phyloP scores from a whole-genome alignment of 2,329 filamentous ascomycete species.

The Teratosphaeria pseudoeucalypti region DNA sequence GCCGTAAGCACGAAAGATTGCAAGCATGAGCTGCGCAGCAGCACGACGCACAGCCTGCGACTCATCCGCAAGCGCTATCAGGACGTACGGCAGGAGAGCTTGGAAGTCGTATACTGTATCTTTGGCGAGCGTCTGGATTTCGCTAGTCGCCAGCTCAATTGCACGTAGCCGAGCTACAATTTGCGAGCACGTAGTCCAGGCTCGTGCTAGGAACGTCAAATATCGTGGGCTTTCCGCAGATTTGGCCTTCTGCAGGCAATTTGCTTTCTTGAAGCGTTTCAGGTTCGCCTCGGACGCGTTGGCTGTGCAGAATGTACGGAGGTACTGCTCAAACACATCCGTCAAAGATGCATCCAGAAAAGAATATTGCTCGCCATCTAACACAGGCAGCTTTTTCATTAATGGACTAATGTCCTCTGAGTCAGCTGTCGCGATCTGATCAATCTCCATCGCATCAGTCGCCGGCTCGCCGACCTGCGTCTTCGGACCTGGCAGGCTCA shows the following conservation, averaged over 20 bases:
- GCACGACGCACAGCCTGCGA: conserved; percentile 49
- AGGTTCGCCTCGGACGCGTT: conserved; percentile 3
- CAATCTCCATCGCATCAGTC: not conserved
- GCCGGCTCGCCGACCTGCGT: not conserved
- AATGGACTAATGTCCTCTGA: not conserved
- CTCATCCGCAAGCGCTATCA: conserved; percentile 64
- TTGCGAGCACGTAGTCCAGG: conserved; percentile 5
- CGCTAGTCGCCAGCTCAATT: not conserved
- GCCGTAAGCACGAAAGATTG: not conserved
- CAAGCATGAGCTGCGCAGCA: conserved; percentile 31
- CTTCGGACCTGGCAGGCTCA: not conserved
- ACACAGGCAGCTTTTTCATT: not conserved
- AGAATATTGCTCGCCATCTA: not conserved
- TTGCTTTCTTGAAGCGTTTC: conserved; percentile 3
- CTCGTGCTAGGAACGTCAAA: conserved; percentile 2
- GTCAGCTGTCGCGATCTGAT: not conserved
- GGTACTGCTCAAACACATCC: conserved; percentile 5
- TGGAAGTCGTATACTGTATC: conserved; percentile 49
- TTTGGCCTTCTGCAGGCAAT: conserved; percentile 1
- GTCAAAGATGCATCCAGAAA: conserved; percentile 4
- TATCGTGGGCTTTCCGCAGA: not conserved
- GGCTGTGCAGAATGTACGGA: conserved; percentile 2
- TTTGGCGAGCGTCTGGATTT: not conserved
- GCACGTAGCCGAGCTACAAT: not conserved
- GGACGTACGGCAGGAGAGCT: conserved; percentile 67